Evolutionary conservation across 2,329 filamentous ascomycete genomes (phyloP), one percentile per base, ranked within the genome.

Genomic region (Aspergillus awamori): DNA sequence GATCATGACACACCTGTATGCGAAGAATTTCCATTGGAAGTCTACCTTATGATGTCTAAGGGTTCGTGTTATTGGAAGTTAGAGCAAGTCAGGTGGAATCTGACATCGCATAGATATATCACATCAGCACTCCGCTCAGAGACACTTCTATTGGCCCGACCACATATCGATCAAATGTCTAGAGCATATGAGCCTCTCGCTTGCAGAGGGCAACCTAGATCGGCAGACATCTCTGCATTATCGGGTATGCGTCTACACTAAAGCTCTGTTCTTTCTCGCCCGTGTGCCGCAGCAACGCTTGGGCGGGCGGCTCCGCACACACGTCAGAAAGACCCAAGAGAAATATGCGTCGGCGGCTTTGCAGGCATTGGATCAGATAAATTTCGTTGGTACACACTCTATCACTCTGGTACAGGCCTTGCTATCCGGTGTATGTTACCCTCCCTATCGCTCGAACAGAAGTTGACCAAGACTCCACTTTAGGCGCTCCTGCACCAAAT

Each of bases 121-220:
- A 22, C 52, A 30, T 30, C 28, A 30, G 28, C 28, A 30, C 8
- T 30, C 28, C 28, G 28, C 28, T 30, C 28, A 30, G 28, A 30
- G 28, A 30, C 52, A 43, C 22, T 43, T 54, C 24, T 20, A 41
- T 8, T 41, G 52, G 52, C 52, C 52, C 22, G 52, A 54, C 22
- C 52, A 54, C 13, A 20, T 54, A 22, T 54, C 52, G 11, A 33
- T 30, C 4, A 41, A 30, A n/a, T 24, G 52, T 2, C 36, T 54
- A 6, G 52, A 54, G 20, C 36, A 54, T 11, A 54, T 54, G 52
- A 54, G 52, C 52, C 52, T 54, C 6, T 41, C 52, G 3, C 36
- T 54, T 20, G 52, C 36, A 20, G 36, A 54, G n/a, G 52, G 52
- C 11, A 13, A n/a, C 17, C 17, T 54, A 5, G 52, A 54, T 20